Evolutionary conservation across 139 green algal species (phyloP).

Genomic region (Chlamydomonas applanata): DNA sequence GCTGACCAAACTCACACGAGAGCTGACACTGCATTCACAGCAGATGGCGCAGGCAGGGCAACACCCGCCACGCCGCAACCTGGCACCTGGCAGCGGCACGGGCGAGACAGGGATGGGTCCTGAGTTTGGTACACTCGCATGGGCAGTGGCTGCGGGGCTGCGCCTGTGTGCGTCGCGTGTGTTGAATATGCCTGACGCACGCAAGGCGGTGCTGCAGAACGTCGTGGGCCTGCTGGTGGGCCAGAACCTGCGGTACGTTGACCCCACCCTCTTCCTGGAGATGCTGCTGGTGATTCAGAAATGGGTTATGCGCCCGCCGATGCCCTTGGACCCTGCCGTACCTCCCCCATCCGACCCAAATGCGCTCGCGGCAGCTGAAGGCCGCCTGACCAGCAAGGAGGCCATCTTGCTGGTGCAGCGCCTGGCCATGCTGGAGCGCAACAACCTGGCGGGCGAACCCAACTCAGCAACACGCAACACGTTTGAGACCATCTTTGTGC

Average conservation of each 20-base stretch:
- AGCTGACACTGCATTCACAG: too few species aligned
- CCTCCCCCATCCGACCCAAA: neutral
- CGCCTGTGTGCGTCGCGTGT: constrained; percentile 51
- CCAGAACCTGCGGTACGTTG: constrained; percentile 40
- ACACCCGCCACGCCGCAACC: neutral
- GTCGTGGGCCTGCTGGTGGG: constrained; percentile 57
- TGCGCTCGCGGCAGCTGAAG: constrained; percentile 4
- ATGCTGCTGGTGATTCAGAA: constrained; percentile 45
- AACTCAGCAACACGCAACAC: constrained; percentile 14
- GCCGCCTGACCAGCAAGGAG: constrained; percentile 75
- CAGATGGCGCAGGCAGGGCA: neutral
- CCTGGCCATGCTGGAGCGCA: constrained; percentile 66
- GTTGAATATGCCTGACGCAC: constrained; percentile 47
- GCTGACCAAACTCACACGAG: too few species aligned
- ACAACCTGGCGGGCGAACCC: constrained; percentile 21
- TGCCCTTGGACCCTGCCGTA: constrained; percentile 7
- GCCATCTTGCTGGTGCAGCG: constrained; percentile 81
- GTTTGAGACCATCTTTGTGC: constrained; percentile 78
- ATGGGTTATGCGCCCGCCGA: constrained; percentile 40
- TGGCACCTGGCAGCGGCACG: too few species aligned
- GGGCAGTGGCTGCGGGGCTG: constrained; percentile 63
- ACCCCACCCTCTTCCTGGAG: constrained; percentile 65
- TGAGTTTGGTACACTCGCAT: constrained; percentile 72
- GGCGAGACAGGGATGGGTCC: constrained; percentile 18
- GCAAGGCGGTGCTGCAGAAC: constrained; percentile 74